These are phyloP conservation scores for Tolypocladium ovalisporum DNA, from an alignment of 2,329 filamentous ascomycete genomes.

Conservation along the genomic window DNA sequence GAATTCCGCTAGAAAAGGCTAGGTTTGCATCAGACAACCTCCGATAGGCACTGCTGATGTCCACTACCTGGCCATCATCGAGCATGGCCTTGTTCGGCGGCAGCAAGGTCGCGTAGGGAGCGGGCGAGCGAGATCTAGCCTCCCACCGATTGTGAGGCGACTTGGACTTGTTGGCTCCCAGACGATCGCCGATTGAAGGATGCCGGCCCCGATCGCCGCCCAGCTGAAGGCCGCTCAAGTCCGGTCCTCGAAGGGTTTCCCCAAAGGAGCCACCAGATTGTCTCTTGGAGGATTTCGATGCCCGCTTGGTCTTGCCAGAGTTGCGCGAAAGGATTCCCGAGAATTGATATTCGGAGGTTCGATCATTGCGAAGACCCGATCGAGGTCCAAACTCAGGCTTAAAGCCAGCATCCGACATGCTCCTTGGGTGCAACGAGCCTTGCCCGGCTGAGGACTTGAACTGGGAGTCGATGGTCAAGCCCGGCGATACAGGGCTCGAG, in stretches of 20 bases:
- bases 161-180: constrained; percentile 32
- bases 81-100: constrained; percentile 34
- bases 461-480: constrained; percentile 7
- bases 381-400: constrained; percentile 36
- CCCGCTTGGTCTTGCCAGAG: constrained; percentile 32
- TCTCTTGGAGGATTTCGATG: constrained; percentile 8
- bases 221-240: constrained; percentile 37
- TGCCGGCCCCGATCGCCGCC: constrained; percentile 33
- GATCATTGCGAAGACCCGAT: constrained; percentile 21
- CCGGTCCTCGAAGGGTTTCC: constrained; percentile 42
- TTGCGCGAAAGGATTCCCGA: constrained; percentile 44
- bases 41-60: constrained; percentile 60
- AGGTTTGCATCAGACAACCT: constrained; percentile 63
- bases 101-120: constrained; percentile 14
- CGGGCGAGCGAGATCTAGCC: constrained; percentile 27
- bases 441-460: constrained; percentile 12
- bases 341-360: constrained; percentile 49
- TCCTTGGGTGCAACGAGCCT: constrained; percentile 30
- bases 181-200: constrained; percentile 24
- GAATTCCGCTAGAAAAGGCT: constrained; percentile 48
- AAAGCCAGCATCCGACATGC: constrained; percentile 41
- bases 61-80: constrained; percentile 50
- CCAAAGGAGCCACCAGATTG: constrained; percentile 30
- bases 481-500: constrained; percentile 22
- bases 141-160: constrained; percentile 39